Evolutionary conservation across 2,329 filamentous ascomycete genomes (phyloP), one percentile per base, ranked within the genome.

Genomic region (Penicillium frequentans): DNA sequence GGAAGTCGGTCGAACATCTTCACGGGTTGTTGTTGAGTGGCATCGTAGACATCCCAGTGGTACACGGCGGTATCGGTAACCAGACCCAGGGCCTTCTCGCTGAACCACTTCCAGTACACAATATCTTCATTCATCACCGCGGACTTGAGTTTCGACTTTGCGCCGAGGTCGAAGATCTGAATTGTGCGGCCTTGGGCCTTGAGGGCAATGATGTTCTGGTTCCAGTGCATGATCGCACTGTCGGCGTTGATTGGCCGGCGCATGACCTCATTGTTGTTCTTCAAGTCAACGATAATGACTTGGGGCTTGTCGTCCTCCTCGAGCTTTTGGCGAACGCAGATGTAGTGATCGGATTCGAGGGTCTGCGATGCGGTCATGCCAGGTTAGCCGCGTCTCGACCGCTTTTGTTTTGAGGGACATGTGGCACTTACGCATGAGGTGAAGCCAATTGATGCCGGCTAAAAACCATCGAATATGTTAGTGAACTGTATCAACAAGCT

Each of bases 161-260:
- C 86, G 68, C 87, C 88, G 59, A 99, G 85, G 76, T 99, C 93
- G 79, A 99, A 99, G 75, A 99, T 96, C 81, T 99, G 96, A 60
- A 99, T 85, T 65, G 95, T 99, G 73, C 92, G 86, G 63, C 89
- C 90, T 76, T 97, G 91, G 49, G 95, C 93, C 80, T 96, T 96
- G 67, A 99, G 85, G 62, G 96, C 95, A 72, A 99, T 98, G 75
- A 99, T 91, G 77, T 96, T 91, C 75, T 89, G 90, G 68, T 85
- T 89, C 91, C 91, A 96, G 85, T 99, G 95, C 95, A 99, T 98
- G 75, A 99, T 96, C 70, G 96, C 95, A 86, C 93, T 98, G 81
- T 99, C 95, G 72, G 95, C 95, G 83, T 96, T 98, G 82, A 99
- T 99, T 49, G 93, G 91, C 74, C 93, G 87, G 71, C 90, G 89